Base-by-base conservation (phyloP, 1,139 yeast species). In the Suhomyces bribrorum region DNA sequence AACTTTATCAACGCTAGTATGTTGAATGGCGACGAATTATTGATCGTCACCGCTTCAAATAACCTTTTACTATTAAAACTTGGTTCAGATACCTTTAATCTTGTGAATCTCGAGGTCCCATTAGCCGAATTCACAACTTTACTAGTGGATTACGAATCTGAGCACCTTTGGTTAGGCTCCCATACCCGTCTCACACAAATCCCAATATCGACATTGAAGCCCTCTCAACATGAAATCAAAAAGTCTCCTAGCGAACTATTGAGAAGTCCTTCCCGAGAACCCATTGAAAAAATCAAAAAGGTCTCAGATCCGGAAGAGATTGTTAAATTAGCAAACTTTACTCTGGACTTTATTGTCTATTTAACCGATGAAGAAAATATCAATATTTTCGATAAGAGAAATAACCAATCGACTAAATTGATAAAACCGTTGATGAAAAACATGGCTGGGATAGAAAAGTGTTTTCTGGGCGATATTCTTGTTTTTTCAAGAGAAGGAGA, bases 21-120 rank as follows among this genome's bases (percentile, higher is more conserved):
- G 13, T 45, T 74, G 26, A 66, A 64, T 38, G 50, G 46, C n/a
- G 65, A 65, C 22, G 73, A 71, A 34, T 27, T 78, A 3, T 47
- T 78, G 20, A 50, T 79, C 2, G 57, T 71, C 12, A 66, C 81
- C 0, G 73, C 69, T 32, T 48, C 53, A 7, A 75, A 75, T 3
- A 74, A 71, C 24, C 43, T 80, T 1, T 45, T 69, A 15, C 37
- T 66, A 8, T 48, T 72, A 23, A 59, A 60, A 31, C 47, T 61
- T 8, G 45, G 56, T 27, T 52, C 50, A 20, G 65, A 57, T 1
- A 55, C 50, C 12, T 53, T 62, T 2, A 54, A 53, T 12, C 42
- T 69, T 14, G 41, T 52, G 4, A 18, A 35, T 5, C 44, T 61
- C 26, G 50, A 49, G 14, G 23, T 46, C 3, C 61, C 64, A 2